These are phyloP conservation scores for Rhizopogon vulgaris DNA, from an alignment of 768 basidiomycete genomes.

Conservation along the genomic window DNA sequence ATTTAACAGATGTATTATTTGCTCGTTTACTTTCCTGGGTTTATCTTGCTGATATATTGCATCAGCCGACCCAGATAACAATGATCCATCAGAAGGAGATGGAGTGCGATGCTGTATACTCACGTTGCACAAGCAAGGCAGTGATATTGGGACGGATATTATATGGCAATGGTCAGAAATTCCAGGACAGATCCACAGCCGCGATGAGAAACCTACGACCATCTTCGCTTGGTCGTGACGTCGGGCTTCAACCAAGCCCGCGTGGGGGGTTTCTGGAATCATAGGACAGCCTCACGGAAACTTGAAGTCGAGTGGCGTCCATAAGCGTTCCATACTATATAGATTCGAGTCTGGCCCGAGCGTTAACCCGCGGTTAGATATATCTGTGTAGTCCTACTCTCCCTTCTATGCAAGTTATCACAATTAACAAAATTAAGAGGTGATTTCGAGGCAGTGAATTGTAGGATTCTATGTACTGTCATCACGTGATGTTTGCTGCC, in stretches of 20 bases:
- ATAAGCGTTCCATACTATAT: too few relatives aligned
- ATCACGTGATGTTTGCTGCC: too few relatives aligned
- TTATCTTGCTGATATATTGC: slow-evolving; percentile 1
- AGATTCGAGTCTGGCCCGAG: background rate
- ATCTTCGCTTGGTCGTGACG: background rate
- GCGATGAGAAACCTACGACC: background rate
- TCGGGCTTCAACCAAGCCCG: background rate
- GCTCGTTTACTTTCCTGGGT: background rate
- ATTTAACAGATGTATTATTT: slow-evolving; percentile 36
- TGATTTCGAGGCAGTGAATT: too few relatives aligned
- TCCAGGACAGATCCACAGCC: background rate
- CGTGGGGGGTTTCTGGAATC: background rate
- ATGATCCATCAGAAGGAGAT: background rate
- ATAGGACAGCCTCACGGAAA: too few relatives aligned
- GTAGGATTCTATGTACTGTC: too few relatives aligned
- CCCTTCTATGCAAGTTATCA: background rate
- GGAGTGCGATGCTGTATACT: slow-evolving; percentile 2
- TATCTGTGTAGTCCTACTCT: background rate
- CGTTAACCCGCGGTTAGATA: background rate
- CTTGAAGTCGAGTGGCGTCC: background rate
- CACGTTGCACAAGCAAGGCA: slow-evolving; percentile 9
- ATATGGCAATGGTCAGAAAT: slow-evolving; percentile 6
- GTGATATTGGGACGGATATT: background rate
- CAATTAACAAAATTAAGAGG: background rate
- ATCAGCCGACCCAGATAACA: slow-evolving; percentile 7